phyloP scores from a whole-genome alignment of 2,329 filamentous ascomycete genomes.

The Chaetomiaceae sp. region DNA sequence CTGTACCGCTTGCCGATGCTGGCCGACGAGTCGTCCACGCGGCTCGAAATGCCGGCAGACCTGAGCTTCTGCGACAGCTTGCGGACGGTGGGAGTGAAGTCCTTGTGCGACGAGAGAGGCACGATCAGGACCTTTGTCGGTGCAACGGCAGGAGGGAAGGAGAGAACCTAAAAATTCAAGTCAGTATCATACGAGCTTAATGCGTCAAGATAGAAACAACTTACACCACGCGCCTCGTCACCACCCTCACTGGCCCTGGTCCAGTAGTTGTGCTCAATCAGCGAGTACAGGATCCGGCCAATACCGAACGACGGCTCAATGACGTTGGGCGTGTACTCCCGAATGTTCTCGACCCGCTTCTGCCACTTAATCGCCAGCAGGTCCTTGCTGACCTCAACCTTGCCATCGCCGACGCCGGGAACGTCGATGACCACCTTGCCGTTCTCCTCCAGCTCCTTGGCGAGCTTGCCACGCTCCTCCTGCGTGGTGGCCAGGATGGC shows the following conservation, averaged over 20 bases:
- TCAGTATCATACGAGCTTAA: constrained; percentile 32
- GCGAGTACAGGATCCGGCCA: constrained; percentile 84
- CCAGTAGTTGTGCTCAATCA: constrained; percentile 97
- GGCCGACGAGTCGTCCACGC: constrained; percentile 84
- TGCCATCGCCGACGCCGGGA: constrained; percentile 60
- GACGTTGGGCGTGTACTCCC: constrained; percentile 92
- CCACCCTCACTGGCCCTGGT: constrained; percentile 64
- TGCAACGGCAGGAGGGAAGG: constrained; percentile 63
- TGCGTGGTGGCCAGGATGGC: constrained; percentile 74
- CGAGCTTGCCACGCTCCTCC: constrained; percentile 73
- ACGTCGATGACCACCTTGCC: constrained; percentile 78
- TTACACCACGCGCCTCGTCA: constrained; percentile 81
- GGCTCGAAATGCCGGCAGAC: constrained; percentile 71
- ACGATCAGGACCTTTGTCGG: constrained; percentile 94
- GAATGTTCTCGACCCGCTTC: constrained; percentile 74
- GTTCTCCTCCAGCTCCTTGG: constrained; percentile 65
- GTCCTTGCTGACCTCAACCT: constrained; percentile 74
- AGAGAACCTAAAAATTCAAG: constrained; percentile 45
- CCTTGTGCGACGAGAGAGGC: constrained; percentile 74
- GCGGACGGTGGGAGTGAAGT: constrained; percentile 74
- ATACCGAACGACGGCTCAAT: constrained; percentile 98
- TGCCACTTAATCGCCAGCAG: constrained; percentile 79
- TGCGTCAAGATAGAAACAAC: constrained; percentile 39
- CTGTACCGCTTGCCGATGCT: constrained; percentile 93
- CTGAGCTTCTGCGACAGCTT: constrained; percentile 73